Conservation (phyloP, 2,329 filamentous ascomycete genomes). For the Chrysoporthe austroafricana region DNA sequence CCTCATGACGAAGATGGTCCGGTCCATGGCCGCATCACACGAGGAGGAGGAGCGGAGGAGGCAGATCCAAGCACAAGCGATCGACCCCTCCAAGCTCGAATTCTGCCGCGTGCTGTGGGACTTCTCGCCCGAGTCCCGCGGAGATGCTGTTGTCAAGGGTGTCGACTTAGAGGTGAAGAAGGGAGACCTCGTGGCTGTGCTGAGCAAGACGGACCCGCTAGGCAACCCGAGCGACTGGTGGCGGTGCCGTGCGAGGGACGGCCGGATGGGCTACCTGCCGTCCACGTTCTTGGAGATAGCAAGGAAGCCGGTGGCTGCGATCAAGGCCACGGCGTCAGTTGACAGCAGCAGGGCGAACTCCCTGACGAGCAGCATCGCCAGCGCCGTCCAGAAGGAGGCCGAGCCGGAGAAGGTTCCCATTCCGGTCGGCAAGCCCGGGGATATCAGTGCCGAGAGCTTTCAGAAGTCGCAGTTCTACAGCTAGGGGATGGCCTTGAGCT, state of each 20-base stretch:
- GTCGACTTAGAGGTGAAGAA: slow-evolving; percentile 92
- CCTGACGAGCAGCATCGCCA: slow-evolving; percentile 48
- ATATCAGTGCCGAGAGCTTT: slow-evolving; percentile 58
- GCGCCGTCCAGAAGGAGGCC: slow-evolving; percentile 31
- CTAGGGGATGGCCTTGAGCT: slow-evolving; percentile 35
- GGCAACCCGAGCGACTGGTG: slow-evolving; percentile 97
- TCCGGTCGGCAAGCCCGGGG: slow-evolving; percentile 51
- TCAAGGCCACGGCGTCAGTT: slow-evolving; percentile 52
- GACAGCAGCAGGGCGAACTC: slow-evolving; percentile 54
- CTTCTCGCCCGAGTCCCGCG: slow-evolving; percentile 78
- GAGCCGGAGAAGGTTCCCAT: slow-evolving; percentile 40
- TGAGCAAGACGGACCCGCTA: slow-evolving; percentile 89
- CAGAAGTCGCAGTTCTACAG: slow-evolving; percentile 64
- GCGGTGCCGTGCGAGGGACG: slow-evolving; percentile 89
- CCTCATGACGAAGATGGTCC: slow-evolving; percentile 95
- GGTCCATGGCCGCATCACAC: slow-evolving; percentile 77
- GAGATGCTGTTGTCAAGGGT: slow-evolving; percentile 60
- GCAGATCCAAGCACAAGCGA: slow-evolving; percentile 55
- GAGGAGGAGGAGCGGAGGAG: slow-evolving; percentile 77
- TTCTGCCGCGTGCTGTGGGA: slow-evolving; percentile 96
- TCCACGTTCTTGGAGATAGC: slow-evolving; percentile 85
- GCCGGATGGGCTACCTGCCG: slow-evolving; percentile 88
- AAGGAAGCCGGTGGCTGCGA: slow-evolving; percentile 57
- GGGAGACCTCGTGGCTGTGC: slow-evolving; percentile 91
- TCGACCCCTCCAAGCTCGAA: slow-evolving; percentile 90